Evolutionary conservation across 164 flowering plant genomes (phyloP), one percentile per base, ranked within the genome.

Genomic region (Berberis vulgaris): DNA sequence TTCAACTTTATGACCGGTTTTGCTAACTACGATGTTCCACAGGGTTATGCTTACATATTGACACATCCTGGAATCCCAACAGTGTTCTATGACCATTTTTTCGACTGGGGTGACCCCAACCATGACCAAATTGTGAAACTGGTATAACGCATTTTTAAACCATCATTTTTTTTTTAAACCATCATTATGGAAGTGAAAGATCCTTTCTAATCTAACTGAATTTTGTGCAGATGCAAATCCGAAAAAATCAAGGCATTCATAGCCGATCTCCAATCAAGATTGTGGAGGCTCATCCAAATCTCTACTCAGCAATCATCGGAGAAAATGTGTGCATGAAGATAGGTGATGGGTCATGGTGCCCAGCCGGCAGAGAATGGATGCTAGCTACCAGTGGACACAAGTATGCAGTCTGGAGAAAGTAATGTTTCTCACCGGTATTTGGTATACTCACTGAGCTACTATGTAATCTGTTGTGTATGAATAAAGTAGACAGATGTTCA

Each of bases 31-130:
- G 58, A 43, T 56, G 5, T 45, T 50, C 45, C 60, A 57, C 84
- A 92, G 98, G 98, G 98, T 49, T 92, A 92, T 71, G 87, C 96
- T 2, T 92, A 92, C 67, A 86, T 86, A 49, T 84, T 92, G 60
- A 92, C 98, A 9, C 98, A 92, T 71, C 97, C 98, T 9, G 98
- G 98, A 59, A 82, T 80, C 42, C 98, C 98, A 9, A 52, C 82
- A 10, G 91, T 92, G 38, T 92, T 92, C 64, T 89, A 92, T 62
- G 98, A 92, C 74, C 98, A 92, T 74, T 83, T 89, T 45, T 92
- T 79, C 41, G 96, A 92, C 62, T 86, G 87, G 97, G 90, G 90
- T 12, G 60, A 62, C 64, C 73, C 88, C 50, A 73, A 60, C 40
- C 98, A 84, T 59, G 78, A 89, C 77, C 85, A 92, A 74, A 86